Percentiles rank a stretch among this genome's conserved stretches.
Conservation (phyloP, 148 eudicot genomes). For the Persicaria tinctoria region DNA sequence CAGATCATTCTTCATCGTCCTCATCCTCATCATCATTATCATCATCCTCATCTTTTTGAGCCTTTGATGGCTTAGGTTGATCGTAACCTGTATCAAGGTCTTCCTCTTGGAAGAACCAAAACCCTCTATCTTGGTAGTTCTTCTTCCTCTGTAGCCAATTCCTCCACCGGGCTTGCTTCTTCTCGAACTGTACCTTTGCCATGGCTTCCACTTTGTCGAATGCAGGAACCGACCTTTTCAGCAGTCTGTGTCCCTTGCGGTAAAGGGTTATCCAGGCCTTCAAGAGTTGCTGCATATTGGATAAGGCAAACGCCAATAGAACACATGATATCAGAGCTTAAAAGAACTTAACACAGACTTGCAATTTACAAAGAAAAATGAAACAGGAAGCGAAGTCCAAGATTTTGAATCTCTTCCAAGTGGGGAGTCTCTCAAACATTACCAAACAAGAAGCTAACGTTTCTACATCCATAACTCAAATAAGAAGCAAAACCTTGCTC, state of each 20-base stretch:
- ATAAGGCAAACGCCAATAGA: neutral
- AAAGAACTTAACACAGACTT: neutral
- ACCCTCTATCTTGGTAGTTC: neutral
- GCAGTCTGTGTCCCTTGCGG: neutral
- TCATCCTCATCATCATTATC: neutral
- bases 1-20: neutral
- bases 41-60: neutral
- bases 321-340: neutral
- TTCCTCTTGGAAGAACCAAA: constrained; percentile 11
- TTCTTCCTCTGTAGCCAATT: constrained; percentile 5
- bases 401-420: neutral
- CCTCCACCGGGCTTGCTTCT: constrained; percentile 11
- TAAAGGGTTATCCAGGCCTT: constrained; percentile 1
- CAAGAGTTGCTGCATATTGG: neutral
- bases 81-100: constrained; percentile 7
- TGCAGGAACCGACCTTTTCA: constrained; percentile 6
- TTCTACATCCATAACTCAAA: neutral
- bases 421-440: neutral
- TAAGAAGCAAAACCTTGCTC: neutral
- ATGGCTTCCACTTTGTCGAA: constrained; percentile 1
- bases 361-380: neutral
- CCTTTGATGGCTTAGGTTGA: neutral
- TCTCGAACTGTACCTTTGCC: constrained; percentile 2
- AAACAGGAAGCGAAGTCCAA: neutral
- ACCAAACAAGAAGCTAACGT: neutral